phyloP scores from a whole-genome alignment of 169 alveolate species.

The Eimeria brunetti region DNA sequence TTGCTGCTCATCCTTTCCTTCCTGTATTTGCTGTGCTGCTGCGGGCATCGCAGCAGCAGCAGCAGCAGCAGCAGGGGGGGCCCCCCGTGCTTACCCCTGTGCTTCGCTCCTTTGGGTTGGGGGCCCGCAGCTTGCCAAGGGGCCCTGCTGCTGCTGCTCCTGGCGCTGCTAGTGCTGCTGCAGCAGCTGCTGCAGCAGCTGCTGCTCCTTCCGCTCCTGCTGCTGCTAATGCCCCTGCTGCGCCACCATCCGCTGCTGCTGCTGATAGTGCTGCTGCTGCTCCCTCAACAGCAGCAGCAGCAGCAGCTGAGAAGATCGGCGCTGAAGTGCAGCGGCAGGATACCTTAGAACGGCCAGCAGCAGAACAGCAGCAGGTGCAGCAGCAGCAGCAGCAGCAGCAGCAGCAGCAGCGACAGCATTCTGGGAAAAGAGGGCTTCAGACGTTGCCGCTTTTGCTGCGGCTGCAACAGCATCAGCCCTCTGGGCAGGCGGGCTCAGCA shows the following conservation, averaged over 20 bases:
- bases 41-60: slow-evolving; percentile 15
- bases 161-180: slow-evolving; percentile 1
- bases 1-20: slow-evolving; percentile 71
- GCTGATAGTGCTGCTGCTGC: background rate
- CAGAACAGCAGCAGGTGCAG: background rate
- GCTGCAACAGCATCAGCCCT: slow-evolving; percentile 13
- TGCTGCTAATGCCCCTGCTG: no score
- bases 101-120: slow-evolving; percentile 65
- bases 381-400: slow-evolving; percentile 13
- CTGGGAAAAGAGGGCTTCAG: slow-evolving; percentile 22
- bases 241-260: background rate
- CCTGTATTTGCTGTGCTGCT: slow-evolving; percentile 73
- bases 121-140: slow-evolving; percentile 72
- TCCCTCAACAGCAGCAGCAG: slow-evolving; percentile 26
- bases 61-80: background rate
- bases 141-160: slow-evolving; percentile 7
- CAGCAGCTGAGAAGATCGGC: background rate
- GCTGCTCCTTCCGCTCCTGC: no score
- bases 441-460: slow-evolving; percentile 15
- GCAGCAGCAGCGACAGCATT: slow-evolving; percentile 52
- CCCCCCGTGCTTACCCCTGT: slow-evolving; percentile 29
- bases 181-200: no score
- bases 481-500: background rate
- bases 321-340: background rate
- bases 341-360: background rate